A percentile compares a stretch with the other conserved stretches of the same genome.
Evolutionary conservation across 1,139 yeast species (phyloP).

Genomic region (Scheffersomyces lignicola): DNA sequence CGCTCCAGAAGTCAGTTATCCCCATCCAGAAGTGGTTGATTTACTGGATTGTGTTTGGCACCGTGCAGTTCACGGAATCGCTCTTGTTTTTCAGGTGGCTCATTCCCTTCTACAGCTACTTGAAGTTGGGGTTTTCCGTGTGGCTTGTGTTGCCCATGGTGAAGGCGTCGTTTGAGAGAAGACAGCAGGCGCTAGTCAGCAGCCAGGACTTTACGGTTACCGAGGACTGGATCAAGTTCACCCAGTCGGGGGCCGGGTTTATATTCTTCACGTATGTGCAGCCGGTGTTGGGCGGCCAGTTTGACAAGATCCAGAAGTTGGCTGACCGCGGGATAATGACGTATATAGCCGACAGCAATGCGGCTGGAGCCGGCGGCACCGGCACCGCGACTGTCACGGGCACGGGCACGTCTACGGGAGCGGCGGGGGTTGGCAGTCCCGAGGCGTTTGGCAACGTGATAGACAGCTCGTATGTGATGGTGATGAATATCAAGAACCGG

Average conservation of each 20-base stretch:
- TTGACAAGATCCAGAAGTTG: slow-evolving; percentile 10
- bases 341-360: neutral
- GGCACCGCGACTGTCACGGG: slow-evolving; percentile 1
- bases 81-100: slow-evolving; percentile 32
- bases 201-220: slow-evolving; percentile 13
- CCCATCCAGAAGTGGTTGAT: slow-evolving; percentile 56
- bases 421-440: slow-evolving; percentile 3
- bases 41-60: slow-evolving; percentile 56
- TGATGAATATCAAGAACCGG: slow-evolving; percentile 15
- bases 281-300: slow-evolving; percentile 32
- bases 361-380: slow-evolving; percentile 1
- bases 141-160: slow-evolving; percentile 58
- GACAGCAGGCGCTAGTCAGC: slow-evolving; percentile 8
- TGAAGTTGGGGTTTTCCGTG: slow-evolving; percentile 39
- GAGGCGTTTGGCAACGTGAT: slow-evolving; percentile 6
- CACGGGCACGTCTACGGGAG: neutral
- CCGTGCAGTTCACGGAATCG: slow-evolving; percentile 32
- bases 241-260: slow-evolving; percentile 38
- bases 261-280: slow-evolving; percentile 31
- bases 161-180: slow-evolving; percentile 7
- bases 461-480: slow-evolving; percentile 16
- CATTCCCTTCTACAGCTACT: slow-evolving; percentile 50
- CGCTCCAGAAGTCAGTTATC: slow-evolving; percentile 29
- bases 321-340: slow-evolving; percentile 1
- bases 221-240: slow-evolving; percentile 27